Evolutionary conservation across 768 basidiomycete genomes (phyloP).

Genomic region (Pholiota microspora): DNA sequence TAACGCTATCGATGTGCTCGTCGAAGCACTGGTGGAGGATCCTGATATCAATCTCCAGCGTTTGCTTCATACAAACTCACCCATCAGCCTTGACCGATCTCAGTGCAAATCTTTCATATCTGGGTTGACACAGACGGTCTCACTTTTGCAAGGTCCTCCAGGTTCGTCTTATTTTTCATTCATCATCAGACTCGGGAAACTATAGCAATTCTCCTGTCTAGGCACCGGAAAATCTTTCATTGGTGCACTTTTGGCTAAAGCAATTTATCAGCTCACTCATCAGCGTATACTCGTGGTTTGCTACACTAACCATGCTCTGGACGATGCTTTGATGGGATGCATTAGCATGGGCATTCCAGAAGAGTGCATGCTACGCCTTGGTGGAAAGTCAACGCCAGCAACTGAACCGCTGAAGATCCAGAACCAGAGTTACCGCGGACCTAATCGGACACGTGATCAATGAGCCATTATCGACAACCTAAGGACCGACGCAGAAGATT

Average conservation of each 20-base stretch:
- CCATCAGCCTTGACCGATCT: slow-evolving; percentile 48
- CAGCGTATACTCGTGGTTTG: slow-evolving; percentile 65
- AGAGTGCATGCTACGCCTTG: slow-evolving; percentile 51
- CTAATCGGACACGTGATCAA: neutral
- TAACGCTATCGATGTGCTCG: slow-evolving; percentile 10
- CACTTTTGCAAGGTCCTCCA: slow-evolving; percentile 71
- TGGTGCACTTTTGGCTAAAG: slow-evolving; percentile 63
- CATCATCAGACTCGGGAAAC: too few species aligned
- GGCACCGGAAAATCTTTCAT: slow-evolving; percentile 78
- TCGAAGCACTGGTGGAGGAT: slow-evolving; percentile 27
- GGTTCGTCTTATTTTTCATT: slow-evolving; percentile 43
- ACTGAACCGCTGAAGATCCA: slow-evolving; percentile 49
- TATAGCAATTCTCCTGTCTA: too few species aligned
- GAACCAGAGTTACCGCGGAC: slow-evolving; percentile 27
- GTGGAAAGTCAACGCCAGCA: slow-evolving; percentile 49
- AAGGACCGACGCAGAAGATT: neutral
- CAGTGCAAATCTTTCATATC: slow-evolving; percentile 48
- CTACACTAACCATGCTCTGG: slow-evolving; percentile 74
- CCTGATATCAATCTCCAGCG: slow-evolving; percentile 38
- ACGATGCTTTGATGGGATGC: slow-evolving; percentile 65
- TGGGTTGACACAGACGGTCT: slow-evolving; percentile 54
- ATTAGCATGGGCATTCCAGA: slow-evolving; percentile 56
- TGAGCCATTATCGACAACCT: neutral
- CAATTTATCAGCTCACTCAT: slow-evolving; percentile 44
- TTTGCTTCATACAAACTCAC: slow-evolving; percentile 33